Conservation (phyloP, 306 rosid species). For the Hippophae tibetana region DNA sequence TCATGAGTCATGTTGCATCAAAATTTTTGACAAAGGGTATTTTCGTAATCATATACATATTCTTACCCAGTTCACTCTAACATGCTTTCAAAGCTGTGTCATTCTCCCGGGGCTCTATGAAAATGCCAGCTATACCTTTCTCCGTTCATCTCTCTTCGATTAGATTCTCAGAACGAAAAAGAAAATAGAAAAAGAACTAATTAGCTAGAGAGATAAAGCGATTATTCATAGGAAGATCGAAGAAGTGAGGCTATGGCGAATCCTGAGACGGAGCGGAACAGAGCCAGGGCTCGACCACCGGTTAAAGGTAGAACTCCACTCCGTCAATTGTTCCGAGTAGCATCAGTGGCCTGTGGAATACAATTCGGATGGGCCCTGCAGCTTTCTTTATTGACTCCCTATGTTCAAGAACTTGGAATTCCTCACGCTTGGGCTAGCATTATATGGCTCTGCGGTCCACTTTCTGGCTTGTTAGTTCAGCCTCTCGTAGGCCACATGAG, state of each 20-base stretch:
- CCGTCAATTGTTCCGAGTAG: slow-evolving; percentile 44
- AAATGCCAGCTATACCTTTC: slow-evolving; percentile 14
- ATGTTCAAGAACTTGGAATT: slow-evolving; percentile 91
- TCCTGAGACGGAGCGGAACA: slow-evolving; percentile 38
- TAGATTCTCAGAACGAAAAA: slow-evolving; percentile 3
- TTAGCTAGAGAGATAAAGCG: background rate
- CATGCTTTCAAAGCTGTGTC: no score
- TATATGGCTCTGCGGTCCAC: slow-evolving; percentile 87
- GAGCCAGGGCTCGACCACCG: slow-evolving; percentile 25
- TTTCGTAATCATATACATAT: no score
- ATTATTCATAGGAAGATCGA: background rate
- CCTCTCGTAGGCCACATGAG: slow-evolving; percentile 81
- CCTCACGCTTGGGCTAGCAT: slow-evolving; percentile 91
- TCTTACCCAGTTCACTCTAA: no score
- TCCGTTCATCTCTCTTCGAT: background rate
- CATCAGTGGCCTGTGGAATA: slow-evolving; percentile 83
- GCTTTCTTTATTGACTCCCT: slow-evolving; percentile 80
- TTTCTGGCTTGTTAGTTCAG: slow-evolving; percentile 77
- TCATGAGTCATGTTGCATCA: no score
- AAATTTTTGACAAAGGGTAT: no score
- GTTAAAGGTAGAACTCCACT: slow-evolving; percentile 36
- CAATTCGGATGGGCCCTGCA: slow-evolving; percentile 98
- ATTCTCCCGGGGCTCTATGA: background rate
- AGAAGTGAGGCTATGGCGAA: slow-evolving; percentile 26
- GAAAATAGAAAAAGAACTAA: slow-evolving; percentile 7